These are phyloP conservation scores for Ramaria sp. DNA, from an alignment of 768 basidiomycete genomes.

Conservation along the genomic window DNA sequence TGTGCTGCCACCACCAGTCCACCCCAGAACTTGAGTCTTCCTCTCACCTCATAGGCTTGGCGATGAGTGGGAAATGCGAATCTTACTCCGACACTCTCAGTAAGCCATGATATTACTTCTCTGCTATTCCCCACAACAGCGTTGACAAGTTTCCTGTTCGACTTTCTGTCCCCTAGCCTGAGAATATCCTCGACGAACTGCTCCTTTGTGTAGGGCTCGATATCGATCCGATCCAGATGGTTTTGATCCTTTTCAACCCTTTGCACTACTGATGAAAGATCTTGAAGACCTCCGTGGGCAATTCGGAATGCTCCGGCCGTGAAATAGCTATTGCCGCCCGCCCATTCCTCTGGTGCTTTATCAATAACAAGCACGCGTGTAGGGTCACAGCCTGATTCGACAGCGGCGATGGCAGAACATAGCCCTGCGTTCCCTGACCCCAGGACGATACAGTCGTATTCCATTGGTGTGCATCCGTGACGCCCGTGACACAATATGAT, in stretches of 20 bases:
- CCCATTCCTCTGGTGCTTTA: conserved; percentile 53
- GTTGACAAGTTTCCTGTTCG: conserved; percentile 37
- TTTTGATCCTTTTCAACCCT: conserved; percentile 34
- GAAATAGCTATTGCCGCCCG: conserved; percentile 63
- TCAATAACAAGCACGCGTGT: conserved; percentile 51
- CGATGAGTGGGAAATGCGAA: conserved; percentile 52
- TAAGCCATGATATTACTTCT: conserved; percentile 47
- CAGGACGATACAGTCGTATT: conserved; percentile 45
- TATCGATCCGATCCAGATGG: conserved; percentile 31
- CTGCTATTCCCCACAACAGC: conserved; percentile 46
- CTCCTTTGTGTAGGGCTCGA: conserved; percentile 44
- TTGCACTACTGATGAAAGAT: conserved; percentile 43
- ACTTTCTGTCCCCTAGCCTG: conserved; percentile 41
- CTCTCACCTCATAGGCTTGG: conserved; percentile 56
- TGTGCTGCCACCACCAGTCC: conserved; percentile 52
- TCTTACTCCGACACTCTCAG: conserved; percentile 35
- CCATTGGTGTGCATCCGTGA: too few species aligned
- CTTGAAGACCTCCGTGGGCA: conserved; percentile 47
- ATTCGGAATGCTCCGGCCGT: conserved; percentile 61
- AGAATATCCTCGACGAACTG: conserved; percentile 50
- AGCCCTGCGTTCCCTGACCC: conserved; percentile 61
- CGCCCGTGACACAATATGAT: too few species aligned
- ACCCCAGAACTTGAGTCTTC: conserved; percentile 60
- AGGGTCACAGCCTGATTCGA: conserved; percentile 38
- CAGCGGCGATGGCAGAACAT: conserved; percentile 51